These are phyloP conservation scores for Abrus pulchellus DNA, from an alignment of 306 rosid genomes.

Conservation along the genomic window DNA sequence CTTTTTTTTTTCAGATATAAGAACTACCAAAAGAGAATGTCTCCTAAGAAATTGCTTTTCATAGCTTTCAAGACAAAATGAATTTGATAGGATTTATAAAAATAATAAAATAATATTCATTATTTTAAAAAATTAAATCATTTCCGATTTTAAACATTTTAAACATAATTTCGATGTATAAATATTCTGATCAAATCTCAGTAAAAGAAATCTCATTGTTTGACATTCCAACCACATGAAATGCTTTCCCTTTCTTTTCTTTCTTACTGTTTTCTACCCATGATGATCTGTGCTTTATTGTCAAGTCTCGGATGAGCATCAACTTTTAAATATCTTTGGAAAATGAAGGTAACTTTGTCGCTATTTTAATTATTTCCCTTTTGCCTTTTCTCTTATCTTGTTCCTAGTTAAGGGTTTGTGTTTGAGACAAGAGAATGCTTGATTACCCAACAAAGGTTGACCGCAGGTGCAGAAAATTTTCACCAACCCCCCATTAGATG, in stretches of 20 bases:
- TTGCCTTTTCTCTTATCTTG: slow-evolving; percentile 47
- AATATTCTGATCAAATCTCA: neutral
- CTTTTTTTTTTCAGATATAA: neutral
- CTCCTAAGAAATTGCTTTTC: too few relatives aligned
- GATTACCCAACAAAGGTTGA: slow-evolving; percentile 52
- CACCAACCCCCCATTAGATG: slow-evolving; percentile 41
- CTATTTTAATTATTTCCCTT: slow-evolving; percentile 41
- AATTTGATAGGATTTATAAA: neutral
- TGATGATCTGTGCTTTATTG: slow-evolving; percentile 44
- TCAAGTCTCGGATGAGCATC: slow-evolving; percentile 47
- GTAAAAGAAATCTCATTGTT: neutral
- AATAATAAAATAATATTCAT: neutral
- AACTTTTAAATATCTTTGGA: slow-evolving; percentile 44
- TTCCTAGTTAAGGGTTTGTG: slow-evolving; percentile 45
- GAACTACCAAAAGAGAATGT: neutral
- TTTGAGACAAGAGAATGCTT: slow-evolving; percentile 45
- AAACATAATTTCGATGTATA: neutral
- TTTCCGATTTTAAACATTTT: neutral
- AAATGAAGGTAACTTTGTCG: slow-evolving; percentile 52
- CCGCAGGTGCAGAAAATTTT: slow-evolving; percentile 34
- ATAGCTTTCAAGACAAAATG: neutral
- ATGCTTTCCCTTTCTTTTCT: slow-evolving; percentile 1
- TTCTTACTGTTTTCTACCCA: slow-evolving; percentile 38
- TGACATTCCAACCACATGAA: slow-evolving; percentile 3
- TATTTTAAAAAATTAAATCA: neutral